These are phyloP conservation scores for Bonia amplexicaulis DNA, from an alignment of 176 grass and related monocot genomes.

Conservation along the genomic window DNA sequence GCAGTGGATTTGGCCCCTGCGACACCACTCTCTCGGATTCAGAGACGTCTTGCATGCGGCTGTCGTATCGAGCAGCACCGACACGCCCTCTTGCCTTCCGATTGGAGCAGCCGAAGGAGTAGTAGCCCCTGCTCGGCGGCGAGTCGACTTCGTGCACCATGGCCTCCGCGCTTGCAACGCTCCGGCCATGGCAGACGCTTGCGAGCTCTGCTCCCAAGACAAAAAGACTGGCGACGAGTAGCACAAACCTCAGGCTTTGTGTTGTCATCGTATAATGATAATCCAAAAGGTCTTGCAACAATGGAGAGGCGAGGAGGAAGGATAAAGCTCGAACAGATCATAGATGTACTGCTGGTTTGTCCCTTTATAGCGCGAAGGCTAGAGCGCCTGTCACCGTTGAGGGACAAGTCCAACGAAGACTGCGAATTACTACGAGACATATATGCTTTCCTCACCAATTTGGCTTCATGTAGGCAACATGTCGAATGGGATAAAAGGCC, in stretches of 20 bases:
- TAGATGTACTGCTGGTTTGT: not conserved
- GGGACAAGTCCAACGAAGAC: too few relatives aligned
- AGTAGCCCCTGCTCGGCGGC: not conserved
- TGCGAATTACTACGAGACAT: not conserved
- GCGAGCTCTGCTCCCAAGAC: conserved; percentile 10
- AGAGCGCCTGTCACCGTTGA: not conserved
- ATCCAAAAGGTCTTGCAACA: not conserved
- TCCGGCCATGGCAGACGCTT: conserved; percentile 8
- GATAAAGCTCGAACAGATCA: not conserved
- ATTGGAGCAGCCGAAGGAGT: too few relatives aligned
- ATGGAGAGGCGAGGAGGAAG: not conserved
- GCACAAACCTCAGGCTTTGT: not conserved
- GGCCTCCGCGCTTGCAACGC: not conserved
- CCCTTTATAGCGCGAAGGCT: conserved; percentile 12
- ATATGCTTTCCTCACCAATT: not conserved
- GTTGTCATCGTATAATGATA: not conserved
- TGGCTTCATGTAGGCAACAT: not conserved
- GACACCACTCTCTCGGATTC: conserved; percentile 26
- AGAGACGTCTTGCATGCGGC: not conserved
- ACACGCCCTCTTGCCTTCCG: not conserved
- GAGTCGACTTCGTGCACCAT: not conserved
- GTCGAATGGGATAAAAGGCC: not conserved
- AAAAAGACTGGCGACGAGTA: not conserved
- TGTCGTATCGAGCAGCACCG: not conserved
- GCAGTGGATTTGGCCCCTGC: conserved; percentile 30